These are phyloP conservation scores for Leonotis leonurus DNA, from an alignment of 257 asterid genomes.

Conservation along the genomic window DNA sequence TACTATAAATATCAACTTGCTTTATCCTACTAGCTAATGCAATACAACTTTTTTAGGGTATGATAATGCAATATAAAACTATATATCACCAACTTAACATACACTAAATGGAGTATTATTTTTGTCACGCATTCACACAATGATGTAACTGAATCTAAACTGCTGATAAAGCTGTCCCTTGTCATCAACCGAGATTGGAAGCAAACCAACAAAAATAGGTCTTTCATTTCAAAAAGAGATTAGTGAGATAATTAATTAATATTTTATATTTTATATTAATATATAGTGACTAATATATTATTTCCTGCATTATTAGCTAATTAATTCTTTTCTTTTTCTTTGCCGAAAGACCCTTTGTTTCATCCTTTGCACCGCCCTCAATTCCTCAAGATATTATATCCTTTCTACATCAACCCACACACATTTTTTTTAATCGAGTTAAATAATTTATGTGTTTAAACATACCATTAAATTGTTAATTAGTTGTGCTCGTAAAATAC, in stretches of 20 bases:
- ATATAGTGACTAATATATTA: background rate
- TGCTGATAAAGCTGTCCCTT: background rate
- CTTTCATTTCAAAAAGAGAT: background rate
- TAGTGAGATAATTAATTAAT: background rate
- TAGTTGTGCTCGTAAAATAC: too few relatives aligned
- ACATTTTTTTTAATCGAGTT: too few relatives aligned
- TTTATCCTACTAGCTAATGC: too few relatives aligned
- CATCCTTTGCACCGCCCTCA: slow-evolving; percentile 21
- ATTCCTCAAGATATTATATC: background rate
- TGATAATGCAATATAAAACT: too few relatives aligned
- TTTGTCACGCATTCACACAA: background rate
- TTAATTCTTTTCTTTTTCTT: slow-evolving; percentile 1
- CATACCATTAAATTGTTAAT: too few relatives aligned
- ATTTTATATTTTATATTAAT: too few relatives aligned
- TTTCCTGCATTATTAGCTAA: slow-evolving; percentile 3
- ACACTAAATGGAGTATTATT: too few relatives aligned
- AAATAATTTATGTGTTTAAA: too few relatives aligned
- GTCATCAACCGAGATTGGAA: background rate
- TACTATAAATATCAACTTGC: too few relatives aligned
- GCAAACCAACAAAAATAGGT: background rate
- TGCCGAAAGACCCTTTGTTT: slow-evolving; percentile 35
- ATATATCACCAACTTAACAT: too few relatives aligned
- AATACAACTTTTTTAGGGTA: too few relatives aligned
- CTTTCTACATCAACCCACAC: too few relatives aligned
- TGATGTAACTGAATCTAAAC: background rate